Conservation (phyloP, 352 stramenopile species). For the Nothophytophthora sp. region DNA sequence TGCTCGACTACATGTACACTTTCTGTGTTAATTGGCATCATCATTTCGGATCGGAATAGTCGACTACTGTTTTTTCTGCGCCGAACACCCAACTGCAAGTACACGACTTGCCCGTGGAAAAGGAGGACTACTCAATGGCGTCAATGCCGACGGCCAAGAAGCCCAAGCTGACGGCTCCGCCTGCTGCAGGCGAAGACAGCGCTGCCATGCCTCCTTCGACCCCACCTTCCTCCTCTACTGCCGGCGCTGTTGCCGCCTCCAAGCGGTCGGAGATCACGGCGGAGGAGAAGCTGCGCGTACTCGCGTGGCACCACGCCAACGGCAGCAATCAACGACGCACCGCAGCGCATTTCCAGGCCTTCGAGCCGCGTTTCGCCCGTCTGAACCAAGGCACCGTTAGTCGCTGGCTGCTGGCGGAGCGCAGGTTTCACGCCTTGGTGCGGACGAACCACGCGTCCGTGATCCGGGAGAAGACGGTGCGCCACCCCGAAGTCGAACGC, state of each 20-base stretch:
- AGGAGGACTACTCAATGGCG: no score
- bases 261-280: constrained; percentile 20
- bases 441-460: constrained; percentile 4
- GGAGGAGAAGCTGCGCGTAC: constrained; percentile 17
- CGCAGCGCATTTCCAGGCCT: constrained; percentile 9
- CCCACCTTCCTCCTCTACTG: no score
- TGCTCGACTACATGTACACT: no score
- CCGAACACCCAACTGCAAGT: no score
- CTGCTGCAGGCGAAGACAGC: no score
- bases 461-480: constrained; percentile 11
- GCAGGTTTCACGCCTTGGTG: constrained; percentile 3
- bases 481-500: constrained; percentile 13
- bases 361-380: background rate
- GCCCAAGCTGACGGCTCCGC: no score
- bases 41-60: no score
- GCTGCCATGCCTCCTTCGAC: no score
- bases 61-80: no score
- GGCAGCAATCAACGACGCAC: constrained; percentile 16
- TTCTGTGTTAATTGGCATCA: no score
- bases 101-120: no score
- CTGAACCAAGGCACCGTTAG: constrained; percentile 19
- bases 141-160: no score
- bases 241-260: background rate
- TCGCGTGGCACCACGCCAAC: constrained; percentile 16
- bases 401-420: constrained; percentile 11